Percentiles rank a stretch among this genome's conserved stretches.
Conservation (phyloP, 2,329 filamentous ascomycete genomes). For the Colletotrichum somersetense region DNA sequence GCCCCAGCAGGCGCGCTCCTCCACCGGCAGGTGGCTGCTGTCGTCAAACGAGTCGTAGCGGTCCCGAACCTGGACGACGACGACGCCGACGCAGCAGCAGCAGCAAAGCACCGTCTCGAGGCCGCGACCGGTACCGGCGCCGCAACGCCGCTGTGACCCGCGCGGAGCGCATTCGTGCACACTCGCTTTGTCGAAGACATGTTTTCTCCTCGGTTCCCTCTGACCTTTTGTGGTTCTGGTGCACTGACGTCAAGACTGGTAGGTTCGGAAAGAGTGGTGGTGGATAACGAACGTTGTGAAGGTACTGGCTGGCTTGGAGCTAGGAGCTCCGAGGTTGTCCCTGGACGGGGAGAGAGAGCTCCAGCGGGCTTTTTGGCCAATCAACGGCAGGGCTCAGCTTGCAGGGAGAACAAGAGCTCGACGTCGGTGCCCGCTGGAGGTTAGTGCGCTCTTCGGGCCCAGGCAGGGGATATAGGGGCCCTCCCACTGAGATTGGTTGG, state of each 20-base stretch:
- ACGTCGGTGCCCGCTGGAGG: neutral
- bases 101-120: constrained; percentile 23
- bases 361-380: neutral
- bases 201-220: neutral
- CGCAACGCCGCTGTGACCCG: constrained; percentile 1
- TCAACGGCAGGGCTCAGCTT: neutral
- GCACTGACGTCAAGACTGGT: neutral
- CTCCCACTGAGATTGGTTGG: neutral
- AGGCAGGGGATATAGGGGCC: neutral
- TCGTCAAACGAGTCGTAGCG: neutral
- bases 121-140: constrained; percentile 9
- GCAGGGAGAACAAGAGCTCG: neutral
- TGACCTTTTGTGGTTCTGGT: neutral
- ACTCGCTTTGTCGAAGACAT: constrained; percentile 19
- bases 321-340: neutral
- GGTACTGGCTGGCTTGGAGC: neutral
- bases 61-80: neutral
- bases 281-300: neutral
- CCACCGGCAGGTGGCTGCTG: neutral
- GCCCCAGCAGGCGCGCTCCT: neutral
- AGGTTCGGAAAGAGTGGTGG: neutral
- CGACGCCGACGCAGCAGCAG: no score
- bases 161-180: constrained; percentile 18
- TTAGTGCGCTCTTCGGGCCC: neutral
- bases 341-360: constrained; percentile 4